Conservation (phyloP, 441 rosid species). For the Biscutella auriculata region DNA sequence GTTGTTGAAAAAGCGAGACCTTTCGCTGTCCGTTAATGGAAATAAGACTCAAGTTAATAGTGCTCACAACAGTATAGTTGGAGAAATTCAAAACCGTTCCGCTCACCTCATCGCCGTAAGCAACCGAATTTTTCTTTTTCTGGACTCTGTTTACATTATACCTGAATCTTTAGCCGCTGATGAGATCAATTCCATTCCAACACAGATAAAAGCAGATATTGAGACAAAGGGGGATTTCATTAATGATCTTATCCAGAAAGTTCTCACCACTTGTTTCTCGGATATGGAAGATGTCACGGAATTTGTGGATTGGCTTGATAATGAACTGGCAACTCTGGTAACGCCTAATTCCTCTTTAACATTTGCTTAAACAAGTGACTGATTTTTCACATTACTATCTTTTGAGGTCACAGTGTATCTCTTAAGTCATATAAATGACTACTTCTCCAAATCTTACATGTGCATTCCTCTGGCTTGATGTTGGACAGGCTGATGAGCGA, state of each 20-base stretch:
- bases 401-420: not conserved
- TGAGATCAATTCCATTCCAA: not conserved
- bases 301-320: conserved; percentile 76
- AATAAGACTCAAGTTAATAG: conserved; percentile 29
- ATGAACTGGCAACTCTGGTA: conserved; percentile 72
- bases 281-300: conserved; percentile 67
- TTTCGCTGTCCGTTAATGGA: conserved; percentile 23
- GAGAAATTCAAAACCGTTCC: conserved; percentile 88
- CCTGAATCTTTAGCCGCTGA: not conserved
- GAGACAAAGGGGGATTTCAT: conserved; percentile 77
- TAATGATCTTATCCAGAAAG: conserved; percentile 60
- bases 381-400: not conserved
- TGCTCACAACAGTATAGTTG: conserved; percentile 72
- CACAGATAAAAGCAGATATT: conserved; percentile 76
- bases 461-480: not conserved
- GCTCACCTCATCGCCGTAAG: conserved; percentile 81
- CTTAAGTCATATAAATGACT: not conserved
- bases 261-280: conserved; percentile 47
- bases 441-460: not conserved
- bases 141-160: not conserved
- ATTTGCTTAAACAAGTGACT: not conserved
- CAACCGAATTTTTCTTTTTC: not conserved
- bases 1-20: conserved; percentile 36
- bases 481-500: conserved; percentile 67
- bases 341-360: conserved; percentile 8